Conservation (phyloP, 192 early-diverging fungal species). For the Backusella circina region DNA sequence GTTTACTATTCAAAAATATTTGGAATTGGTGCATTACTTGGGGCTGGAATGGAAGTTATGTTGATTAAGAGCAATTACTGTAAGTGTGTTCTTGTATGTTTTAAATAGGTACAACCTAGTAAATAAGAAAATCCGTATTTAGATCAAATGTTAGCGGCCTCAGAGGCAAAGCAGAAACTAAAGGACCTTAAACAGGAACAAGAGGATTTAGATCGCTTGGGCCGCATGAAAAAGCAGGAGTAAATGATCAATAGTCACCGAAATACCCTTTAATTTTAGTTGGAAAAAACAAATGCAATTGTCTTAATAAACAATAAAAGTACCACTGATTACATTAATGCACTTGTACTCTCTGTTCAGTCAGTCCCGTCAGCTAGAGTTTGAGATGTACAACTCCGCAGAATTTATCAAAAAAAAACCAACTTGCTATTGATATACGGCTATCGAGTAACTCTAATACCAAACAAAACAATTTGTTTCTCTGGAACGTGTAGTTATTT, state of each 20-base stretch:
- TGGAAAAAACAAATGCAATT: neutral
- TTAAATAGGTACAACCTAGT: neutral
- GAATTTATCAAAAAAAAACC: too few species aligned
- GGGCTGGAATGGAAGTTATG: constrained; percentile 21
- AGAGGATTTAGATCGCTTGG: constrained; percentile 9
- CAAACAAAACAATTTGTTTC: neutral
- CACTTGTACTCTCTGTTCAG: neutral
- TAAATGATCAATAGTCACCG: neutral
- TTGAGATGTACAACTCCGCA: too few species aligned
- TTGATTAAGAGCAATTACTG: constrained; percentile 28
- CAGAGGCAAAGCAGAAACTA: constrained; percentile 16
- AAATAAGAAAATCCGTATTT: neutral
- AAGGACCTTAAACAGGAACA: constrained; percentile 20
- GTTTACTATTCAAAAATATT: constrained; percentile 24
- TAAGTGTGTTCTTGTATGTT: neutral
- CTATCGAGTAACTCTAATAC: neutral
- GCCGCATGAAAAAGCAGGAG: neutral
- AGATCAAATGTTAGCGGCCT: constrained; percentile 32
- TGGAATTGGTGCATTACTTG: constrained; percentile 14
- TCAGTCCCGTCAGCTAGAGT: too few species aligned
- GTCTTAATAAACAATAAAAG: neutral
- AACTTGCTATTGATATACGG: too few species aligned
- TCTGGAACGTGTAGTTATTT: too few species aligned
- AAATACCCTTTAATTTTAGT: neutral
- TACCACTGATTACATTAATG: neutral